Percentiles rank a stretch among this genome's conserved stretches.
These are phyloP conservation scores for Neltuma alba DNA, from an alignment of 306 rosid species.

Conservation along the genomic window DNA sequence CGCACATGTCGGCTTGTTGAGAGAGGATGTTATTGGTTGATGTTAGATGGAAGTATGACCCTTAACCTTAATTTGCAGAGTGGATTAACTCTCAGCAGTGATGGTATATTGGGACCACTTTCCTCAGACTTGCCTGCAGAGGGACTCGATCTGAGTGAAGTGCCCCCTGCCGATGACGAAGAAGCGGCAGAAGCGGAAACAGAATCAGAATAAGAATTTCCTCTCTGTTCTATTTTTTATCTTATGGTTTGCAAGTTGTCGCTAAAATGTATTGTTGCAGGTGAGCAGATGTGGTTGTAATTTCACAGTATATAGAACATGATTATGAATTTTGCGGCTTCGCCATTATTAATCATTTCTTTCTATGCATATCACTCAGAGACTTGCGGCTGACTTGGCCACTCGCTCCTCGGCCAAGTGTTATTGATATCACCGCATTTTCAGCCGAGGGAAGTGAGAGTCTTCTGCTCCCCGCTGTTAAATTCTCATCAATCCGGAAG, in stretches of 20 bases:
- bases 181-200: background rate
- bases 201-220: conserved; percentile 25
- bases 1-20: background rate
- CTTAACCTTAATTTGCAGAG: conserved; percentile 55
- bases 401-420: background rate
- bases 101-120: conserved; percentile 81
- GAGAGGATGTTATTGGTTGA: background rate
- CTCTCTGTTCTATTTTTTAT: background rate
- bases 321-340: background rate
- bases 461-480: background rate
- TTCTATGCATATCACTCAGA: background rate
- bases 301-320: conserved; percentile 5
- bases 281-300: background rate
- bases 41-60: conserved; percentile 8
- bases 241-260: conserved; percentile 8
- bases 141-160: conserved; percentile 74
- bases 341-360: background rate
- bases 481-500: background rate
- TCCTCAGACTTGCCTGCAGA: conserved; percentile 76
- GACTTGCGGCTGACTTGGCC: background rate
- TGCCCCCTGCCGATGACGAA: conserved; percentile 65
- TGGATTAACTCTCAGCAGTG: conserved; percentile 76
- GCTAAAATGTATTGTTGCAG: conserved; percentile 22
- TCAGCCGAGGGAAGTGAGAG: conserved; percentile 8
- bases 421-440: background rate